Conservation (phyloP, 2,329 filamentous ascomycete genomes). For the Cyanodermella asteris region DNA sequence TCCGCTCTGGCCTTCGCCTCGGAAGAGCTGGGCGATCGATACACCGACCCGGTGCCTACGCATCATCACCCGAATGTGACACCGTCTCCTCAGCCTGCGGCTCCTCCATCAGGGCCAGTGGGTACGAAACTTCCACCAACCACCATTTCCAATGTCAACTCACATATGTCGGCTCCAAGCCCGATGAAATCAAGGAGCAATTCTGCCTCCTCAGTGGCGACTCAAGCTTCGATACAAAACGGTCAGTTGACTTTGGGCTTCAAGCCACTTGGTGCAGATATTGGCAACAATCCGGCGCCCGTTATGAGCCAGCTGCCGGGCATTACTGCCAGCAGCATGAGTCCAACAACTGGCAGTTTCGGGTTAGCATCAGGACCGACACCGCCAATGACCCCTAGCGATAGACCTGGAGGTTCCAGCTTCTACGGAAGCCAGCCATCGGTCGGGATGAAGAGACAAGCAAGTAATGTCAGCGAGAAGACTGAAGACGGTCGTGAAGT, state of each 20-base stretch:
- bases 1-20: constrained; percentile 68
- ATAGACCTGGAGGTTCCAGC: too few species aligned
- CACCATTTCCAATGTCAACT: constrained; percentile 32
- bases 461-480: constrained; percentile 26
- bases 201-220: constrained; percentile 59
- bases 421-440: too few species aligned
- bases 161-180: constrained; percentile 40
- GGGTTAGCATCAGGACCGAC: constrained; percentile 53
- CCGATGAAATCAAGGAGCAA: constrained; percentile 75
- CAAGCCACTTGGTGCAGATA: too few species aligned
- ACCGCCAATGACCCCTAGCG: constrained; percentile 83
- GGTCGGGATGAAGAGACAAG: too few species aligned
- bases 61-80: constrained; percentile 32
- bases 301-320: constrained; percentile 57
- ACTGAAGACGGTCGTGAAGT: constrained; percentile 25
- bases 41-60: constrained; percentile 41
- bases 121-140: constrained; percentile 33
- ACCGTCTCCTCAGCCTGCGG: constrained; percentile 48
- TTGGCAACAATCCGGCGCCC: constrained; percentile 59
- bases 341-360: constrained; percentile 14
- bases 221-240: constrained; percentile 29
- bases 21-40: constrained; percentile 66
- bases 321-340: constrained; percentile 54
- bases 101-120: constrained; percentile 34
- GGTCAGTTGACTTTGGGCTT: too few species aligned